These are phyloP conservation scores for Spirogloea muscicola DNA, from an alignment of 139 green algal genomes.

Conservation along the genomic window DNA sequence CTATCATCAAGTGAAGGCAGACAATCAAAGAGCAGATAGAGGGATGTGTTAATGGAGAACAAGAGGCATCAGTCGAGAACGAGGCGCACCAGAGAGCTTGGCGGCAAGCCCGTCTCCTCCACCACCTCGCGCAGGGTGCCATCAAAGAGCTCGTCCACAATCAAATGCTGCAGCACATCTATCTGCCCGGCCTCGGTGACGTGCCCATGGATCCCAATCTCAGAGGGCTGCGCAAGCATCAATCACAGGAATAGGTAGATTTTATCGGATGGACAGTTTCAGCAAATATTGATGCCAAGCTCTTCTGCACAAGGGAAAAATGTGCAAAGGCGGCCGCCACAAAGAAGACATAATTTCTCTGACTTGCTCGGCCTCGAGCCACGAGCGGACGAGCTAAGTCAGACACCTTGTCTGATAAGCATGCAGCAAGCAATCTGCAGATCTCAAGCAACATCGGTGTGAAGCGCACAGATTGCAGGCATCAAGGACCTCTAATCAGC, in stretches of 20 bases:
- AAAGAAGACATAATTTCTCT: too few relatives aligned
- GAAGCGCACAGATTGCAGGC: too few relatives aligned
- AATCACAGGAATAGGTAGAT: background rate
- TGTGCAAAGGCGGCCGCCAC: too few relatives aligned
- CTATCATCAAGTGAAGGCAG: too few relatives aligned
- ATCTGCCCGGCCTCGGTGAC: background rate
- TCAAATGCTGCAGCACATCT: background rate
- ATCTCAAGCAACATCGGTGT: too few relatives aligned
- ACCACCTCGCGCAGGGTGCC: slow-evolving; percentile 30
- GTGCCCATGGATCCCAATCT: slow-evolving; percentile 6
- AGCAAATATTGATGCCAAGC: background rate
- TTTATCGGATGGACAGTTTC: background rate
- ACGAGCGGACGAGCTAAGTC: too few relatives aligned
- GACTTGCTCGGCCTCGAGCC: too few relatives aligned
- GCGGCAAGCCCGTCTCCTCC: slow-evolving; percentile 32
- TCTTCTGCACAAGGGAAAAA: too few relatives aligned
- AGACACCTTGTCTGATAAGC: too few relatives aligned
- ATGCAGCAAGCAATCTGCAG: too few relatives aligned
- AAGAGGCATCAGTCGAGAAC: background rate
- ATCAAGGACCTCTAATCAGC: too few relatives aligned
- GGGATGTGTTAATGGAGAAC: background rate
- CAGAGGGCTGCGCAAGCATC: slow-evolving; percentile 4
- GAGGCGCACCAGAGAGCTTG: slow-evolving; percentile 15
- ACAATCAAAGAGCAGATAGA: too few relatives aligned
- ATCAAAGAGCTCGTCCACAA: slow-evolving; percentile 34